Percentiles rank a stretch among this genome's conserved stretches.
Evolutionary conservation across 2,329 filamentous ascomycete species (phyloP).

Genomic region (Hypoxylon rubiginosum): DNA sequence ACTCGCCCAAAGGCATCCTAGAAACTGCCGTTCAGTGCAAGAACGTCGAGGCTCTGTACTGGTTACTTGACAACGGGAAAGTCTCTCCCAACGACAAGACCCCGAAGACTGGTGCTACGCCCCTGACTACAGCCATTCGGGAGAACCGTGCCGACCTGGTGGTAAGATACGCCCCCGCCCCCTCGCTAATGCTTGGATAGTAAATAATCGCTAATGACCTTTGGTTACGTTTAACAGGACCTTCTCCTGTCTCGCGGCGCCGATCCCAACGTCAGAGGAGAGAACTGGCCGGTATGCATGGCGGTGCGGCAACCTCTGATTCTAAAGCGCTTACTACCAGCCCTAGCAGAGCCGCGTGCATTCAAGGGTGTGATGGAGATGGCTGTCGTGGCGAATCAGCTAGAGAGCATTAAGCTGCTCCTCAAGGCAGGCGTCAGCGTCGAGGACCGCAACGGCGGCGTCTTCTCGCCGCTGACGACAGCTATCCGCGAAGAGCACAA

Average conservation of each 20-base stretch:
- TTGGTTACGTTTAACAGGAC: conserved; percentile 28
- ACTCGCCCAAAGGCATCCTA: conserved; percentile 73
- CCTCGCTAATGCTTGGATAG: background rate
- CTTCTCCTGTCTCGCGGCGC: conserved; percentile 57
- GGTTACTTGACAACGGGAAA: conserved; percentile 69
- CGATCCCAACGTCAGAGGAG: conserved; percentile 72
- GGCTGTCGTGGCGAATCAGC: conserved; percentile 75
- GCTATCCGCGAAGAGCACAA: conserved; percentile 74
- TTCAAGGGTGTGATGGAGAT: conserved; percentile 77
- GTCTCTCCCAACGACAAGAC: conserved; percentile 72
- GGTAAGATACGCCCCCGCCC: conserved; percentile 55
- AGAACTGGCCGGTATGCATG: conserved; percentile 80
- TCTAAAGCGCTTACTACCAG: conserved; percentile 69
- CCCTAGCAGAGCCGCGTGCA: conserved; percentile 69
- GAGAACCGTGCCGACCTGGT: conserved; percentile 71
- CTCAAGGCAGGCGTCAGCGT: conserved; percentile 74
- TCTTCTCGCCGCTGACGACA: conserved; percentile 77
- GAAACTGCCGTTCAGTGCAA: conserved; percentile 74
- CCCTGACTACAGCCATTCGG: conserved; percentile 75
- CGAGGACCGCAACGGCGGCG: conserved; percentile 79
- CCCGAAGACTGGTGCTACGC: conserved; percentile 67
- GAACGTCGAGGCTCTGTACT: conserved; percentile 71
- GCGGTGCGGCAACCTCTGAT: conserved; percentile 73
- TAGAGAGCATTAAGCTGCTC: conserved; percentile 76
- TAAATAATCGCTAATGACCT: background rate